Evolutionary conservation across 345 rosid species (phyloP).

Genomic region (Hibiscus trionum): DNA sequence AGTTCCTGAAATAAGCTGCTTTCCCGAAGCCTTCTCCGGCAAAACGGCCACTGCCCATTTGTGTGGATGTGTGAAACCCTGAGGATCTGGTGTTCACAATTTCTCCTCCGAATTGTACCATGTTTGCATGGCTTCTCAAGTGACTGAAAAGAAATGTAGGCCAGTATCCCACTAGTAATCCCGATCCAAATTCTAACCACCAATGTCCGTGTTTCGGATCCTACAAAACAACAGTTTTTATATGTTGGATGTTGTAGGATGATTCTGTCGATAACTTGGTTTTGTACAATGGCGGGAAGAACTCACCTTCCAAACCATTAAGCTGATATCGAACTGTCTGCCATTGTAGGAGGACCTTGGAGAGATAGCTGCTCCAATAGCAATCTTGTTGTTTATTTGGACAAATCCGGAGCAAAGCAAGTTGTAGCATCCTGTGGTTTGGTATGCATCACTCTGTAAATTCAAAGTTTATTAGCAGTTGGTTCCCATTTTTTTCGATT

Average conservation of each 20-base stretch:
- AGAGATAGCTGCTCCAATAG: slow-evolving; percentile 94
- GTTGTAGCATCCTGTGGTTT: slow-evolving; percentile 97
- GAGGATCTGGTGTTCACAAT: slow-evolving; percentile 69
- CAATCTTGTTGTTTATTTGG: slow-evolving; percentile 83
- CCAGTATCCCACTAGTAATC: slow-evolving; percentile 91
- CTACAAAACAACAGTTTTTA: slow-evolving; percentile 19
- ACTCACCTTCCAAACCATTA: slow-evolving; percentile 94
- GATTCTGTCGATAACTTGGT: not conserved
- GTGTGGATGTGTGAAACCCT: slow-evolving; percentile 78
- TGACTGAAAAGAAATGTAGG: slow-evolving; percentile 86
- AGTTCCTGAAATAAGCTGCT: slow-evolving; percentile 81
- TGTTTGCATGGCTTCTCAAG: slow-evolving; percentile 78
- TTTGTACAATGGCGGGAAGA: not conserved
- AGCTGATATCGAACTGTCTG: slow-evolving; percentile 80
- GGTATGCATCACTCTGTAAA: slow-evolving; percentile 90
- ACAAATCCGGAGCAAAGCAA: slow-evolving; percentile 90
- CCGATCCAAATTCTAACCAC: slow-evolving; percentile 91
- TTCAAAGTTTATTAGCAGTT: not conserved
- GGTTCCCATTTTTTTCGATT: not conserved
- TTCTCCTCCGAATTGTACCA: slow-evolving; percentile 97
- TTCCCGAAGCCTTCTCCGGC: slow-evolving; percentile 78
- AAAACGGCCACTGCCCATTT: slow-evolving; percentile 98
- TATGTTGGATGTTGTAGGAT: too few relatives aligned
- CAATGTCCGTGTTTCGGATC: slow-evolving; percentile 98
- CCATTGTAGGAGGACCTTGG: slow-evolving; percentile 85